Conservation (phyloP, 2,329 filamentous ascomycete species). For the Phoma sp. region DNA sequence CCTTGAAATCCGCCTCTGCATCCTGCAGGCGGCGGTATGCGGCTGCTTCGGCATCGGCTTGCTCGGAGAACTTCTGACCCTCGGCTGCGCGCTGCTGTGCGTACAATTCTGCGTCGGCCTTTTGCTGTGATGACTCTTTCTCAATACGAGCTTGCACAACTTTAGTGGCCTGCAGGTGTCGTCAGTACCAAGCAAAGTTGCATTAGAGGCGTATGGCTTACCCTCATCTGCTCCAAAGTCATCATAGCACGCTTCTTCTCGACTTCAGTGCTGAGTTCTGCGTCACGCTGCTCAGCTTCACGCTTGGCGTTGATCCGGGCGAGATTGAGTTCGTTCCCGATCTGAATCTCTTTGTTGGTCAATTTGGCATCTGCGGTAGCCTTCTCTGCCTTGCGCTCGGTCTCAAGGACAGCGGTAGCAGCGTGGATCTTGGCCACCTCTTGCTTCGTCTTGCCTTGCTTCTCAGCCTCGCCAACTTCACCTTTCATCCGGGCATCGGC, state of each 20-base stretch:
- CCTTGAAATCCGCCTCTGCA: constrained; percentile 53
- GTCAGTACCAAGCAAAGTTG: not conserved
- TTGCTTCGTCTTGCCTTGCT: constrained; percentile 80
- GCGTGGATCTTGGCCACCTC: constrained; percentile 89
- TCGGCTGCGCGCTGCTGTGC: constrained; percentile 59
- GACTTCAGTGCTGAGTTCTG: constrained; percentile 79
- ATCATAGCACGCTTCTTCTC: constrained; percentile 78
- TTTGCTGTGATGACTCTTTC: constrained; percentile 71
- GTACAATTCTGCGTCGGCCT: constrained; percentile 64
- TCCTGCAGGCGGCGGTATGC: constrained; percentile 49
- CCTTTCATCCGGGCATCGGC: constrained; percentile 66
- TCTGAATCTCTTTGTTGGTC: constrained; percentile 72
- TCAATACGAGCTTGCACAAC: constrained; percentile 78
- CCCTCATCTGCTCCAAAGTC: constrained; percentile 67
- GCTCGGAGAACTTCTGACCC: constrained; percentile 63
- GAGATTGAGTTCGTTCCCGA: constrained; percentile 76
- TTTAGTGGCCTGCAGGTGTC: constrained; percentile 66
- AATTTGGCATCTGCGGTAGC: constrained; percentile 78
- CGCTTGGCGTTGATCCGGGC: constrained; percentile 76
- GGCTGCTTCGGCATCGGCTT: constrained; percentile 64
- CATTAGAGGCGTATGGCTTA: not conserved
- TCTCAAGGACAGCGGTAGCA: constrained; percentile 83
- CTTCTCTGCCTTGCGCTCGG: constrained; percentile 81
- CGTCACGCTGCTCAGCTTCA: constrained; percentile 75
- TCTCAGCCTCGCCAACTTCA: constrained; percentile 78